Percentiles rank a stretch among this genome's conserved stretches.
Evolutionary conservation across 257 asterid species (phyloP).

Genomic region (Cruciata laevipes): DNA sequence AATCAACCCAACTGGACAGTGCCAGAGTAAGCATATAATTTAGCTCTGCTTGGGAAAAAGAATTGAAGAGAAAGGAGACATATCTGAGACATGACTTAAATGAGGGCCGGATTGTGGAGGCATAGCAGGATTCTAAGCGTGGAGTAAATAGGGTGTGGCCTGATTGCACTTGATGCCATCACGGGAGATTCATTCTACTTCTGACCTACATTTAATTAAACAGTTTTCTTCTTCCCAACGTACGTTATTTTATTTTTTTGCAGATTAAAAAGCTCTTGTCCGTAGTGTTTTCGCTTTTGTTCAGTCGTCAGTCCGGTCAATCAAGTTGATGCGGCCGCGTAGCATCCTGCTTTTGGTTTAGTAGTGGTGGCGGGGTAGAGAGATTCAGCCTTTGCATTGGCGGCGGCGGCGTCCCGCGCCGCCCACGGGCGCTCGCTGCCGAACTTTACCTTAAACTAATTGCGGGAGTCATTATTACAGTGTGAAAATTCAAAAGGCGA

Average conservation of each 20-base stretch:
- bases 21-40: too few relatives aligned
- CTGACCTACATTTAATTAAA: background rate
- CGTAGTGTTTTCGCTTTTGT: background rate
- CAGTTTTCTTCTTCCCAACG: background rate
- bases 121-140: slow-evolving; percentile 9
- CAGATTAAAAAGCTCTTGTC: background rate
- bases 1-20: too few relatives aligned
- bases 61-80: too few relatives aligned
- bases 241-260: too few relatives aligned
- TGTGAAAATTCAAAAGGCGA: background rate
- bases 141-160: slow-evolving; percentile 13
- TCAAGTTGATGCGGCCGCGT: background rate
- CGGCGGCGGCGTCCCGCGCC: background rate
- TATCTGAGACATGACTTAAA: too few relatives aligned
- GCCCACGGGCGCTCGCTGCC: background rate
- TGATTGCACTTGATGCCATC: background rate
- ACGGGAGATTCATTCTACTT: background rate
- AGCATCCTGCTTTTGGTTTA: too few relatives aligned
- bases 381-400: background rate
- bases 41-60: too few relatives aligned
- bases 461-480: too few relatives aligned
- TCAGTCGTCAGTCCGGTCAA: background rate
- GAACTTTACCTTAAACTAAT: background rate
- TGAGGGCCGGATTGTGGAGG: background rate
- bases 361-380: background rate